Evolutionary conservation across 306 rosid species (phyloP).

Genomic region (Trifolium pratense): DNA sequence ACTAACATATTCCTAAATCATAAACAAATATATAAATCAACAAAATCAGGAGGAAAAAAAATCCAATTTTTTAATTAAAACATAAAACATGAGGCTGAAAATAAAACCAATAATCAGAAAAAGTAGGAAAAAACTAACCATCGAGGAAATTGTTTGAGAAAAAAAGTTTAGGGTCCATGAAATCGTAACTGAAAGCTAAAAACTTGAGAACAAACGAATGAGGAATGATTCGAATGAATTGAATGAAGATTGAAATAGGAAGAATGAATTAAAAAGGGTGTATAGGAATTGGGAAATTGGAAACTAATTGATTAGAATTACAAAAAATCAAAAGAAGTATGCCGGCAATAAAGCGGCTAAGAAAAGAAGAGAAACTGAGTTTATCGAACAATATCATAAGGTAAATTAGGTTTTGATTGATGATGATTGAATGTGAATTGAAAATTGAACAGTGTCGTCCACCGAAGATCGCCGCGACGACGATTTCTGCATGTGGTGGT

Average conservation of each 20-base stretch:
- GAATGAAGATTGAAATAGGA: background rate
- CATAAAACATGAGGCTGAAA: background rate
- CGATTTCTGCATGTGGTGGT: conserved; percentile 34
- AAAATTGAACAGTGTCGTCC: too few relatives aligned
- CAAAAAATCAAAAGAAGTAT: conserved; percentile 56
- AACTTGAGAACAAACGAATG: too few relatives aligned
- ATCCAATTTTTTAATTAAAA: background rate
- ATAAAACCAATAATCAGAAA: background rate
- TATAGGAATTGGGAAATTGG: conserved; percentile 66
- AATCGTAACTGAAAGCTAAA: too few relatives aligned
- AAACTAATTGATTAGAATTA: conserved; percentile 58
- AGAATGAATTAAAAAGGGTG: conserved; percentile 31
- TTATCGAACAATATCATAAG: conserved; percentile 61
- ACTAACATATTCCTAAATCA: conserved; percentile 6
- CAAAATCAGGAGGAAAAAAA: background rate
- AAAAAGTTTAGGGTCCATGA: conserved; percentile 54
- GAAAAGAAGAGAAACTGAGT: conserved; percentile 50
- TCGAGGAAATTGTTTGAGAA: conserved; percentile 50
- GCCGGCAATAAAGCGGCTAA: conserved; percentile 73
- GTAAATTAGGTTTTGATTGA: background rate
- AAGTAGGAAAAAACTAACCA: conserved; percentile 44
- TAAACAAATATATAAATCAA: background rate
- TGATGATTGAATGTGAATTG: background rate
- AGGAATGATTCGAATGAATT: background rate
- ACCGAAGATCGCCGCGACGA: conserved; percentile 34